Evolutionary conservation across 495 filamentous ascomycete genomes (phyloP).

Genomic region (Penicillium cinerascens): DNA sequence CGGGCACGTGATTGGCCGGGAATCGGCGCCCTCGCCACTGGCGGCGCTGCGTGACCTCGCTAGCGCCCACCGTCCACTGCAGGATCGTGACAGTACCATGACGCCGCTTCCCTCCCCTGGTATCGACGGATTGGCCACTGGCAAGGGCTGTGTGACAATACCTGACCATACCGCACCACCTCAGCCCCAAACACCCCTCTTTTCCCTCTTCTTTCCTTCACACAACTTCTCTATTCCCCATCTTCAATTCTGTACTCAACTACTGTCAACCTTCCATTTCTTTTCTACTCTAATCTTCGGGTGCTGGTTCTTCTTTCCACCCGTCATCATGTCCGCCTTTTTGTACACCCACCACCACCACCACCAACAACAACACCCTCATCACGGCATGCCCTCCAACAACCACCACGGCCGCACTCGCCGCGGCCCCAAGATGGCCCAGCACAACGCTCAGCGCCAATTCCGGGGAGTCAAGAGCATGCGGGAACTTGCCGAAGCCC

Average conservation of each 20-base stretch:
- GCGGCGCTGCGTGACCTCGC: conserved; percentile 32
- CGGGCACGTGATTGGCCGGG: background rate
- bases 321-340: conserved; percentile 69
- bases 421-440: conserved; percentile 75
- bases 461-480: conserved; percentile 78
- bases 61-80: conserved; percentile 10
- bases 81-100: background rate
- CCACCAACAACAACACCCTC: conserved; percentile 50
- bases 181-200: conserved; percentile 29
- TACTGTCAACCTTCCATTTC: conserved; percentile 27
- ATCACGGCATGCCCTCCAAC: conserved; percentile 54
- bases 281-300: conserved; percentile 32
- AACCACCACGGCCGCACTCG: conserved; percentile 85
- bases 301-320: conserved; percentile 26
- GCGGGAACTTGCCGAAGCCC: conserved; percentile 82
- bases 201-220: conserved; percentile 21
- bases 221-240: conserved; percentile 23
- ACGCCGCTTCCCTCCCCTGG: background rate
- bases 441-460: conserved; percentile 81
- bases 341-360: conserved; percentile 57
- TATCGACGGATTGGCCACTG: background rate
- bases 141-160: conserved; percentile 5
- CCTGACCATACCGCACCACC: conserved; percentile 16
- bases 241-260: conserved; percentile 26
- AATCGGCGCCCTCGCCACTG: conserved; percentile 25